phyloP scores from a whole-genome alignment of 2,329 filamentous ascomycete genomes.

The Ploettnerulaceae sp. region DNA sequence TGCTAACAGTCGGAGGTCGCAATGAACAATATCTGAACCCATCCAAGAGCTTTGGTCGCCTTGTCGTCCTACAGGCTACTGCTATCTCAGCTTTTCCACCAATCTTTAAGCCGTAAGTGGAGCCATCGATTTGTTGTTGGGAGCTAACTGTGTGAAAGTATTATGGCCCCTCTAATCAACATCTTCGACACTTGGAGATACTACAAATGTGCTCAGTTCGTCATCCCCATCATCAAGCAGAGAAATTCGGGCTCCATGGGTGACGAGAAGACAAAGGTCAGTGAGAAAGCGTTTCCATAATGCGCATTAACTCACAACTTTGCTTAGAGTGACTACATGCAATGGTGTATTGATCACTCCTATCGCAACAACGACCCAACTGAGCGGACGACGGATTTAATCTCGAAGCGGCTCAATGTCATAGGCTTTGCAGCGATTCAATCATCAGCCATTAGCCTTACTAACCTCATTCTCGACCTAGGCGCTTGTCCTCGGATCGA shows the following conservation, averaged over 20 bases:
- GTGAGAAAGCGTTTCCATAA: not conserved
- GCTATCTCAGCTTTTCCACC: constrained; percentile 32
- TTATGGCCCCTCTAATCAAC: constrained; percentile 19
- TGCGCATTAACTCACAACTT: constrained; percentile 12
- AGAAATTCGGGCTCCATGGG: constrained; percentile 26
- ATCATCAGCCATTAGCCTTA: constrained; percentile 38
- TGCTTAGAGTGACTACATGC: constrained; percentile 36
- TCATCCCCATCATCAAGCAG: constrained; percentile 35
- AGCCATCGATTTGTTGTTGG: constrained; percentile 21
- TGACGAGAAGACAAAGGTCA: constrained; percentile 25
- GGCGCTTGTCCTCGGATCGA: constrained; percentile 36
- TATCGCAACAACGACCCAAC: constrained; percentile 35
- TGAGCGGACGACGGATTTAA: constrained; percentile 35
- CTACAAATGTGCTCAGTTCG: constrained; percentile 30
- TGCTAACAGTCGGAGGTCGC: constrained; percentile 17
- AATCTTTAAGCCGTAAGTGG: constrained; percentile 33
- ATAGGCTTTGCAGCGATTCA: constrained; percentile 31
- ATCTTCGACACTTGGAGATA: constrained; percentile 24
- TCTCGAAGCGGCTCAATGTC: constrained; percentile 24
- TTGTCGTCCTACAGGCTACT: constrained; percentile 35
- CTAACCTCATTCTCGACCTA: constrained; percentile 39
- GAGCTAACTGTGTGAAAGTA: constrained; percentile 21
- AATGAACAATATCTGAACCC: constrained; percentile 36
- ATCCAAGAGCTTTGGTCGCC: constrained; percentile 32
- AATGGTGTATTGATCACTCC: constrained; percentile 39